Evolutionary conservation across 1,284 basidiomycete genomes (phyloP), one percentile per base, ranked within the genome.

Genomic region (Rhodotorula sp.): DNA sequence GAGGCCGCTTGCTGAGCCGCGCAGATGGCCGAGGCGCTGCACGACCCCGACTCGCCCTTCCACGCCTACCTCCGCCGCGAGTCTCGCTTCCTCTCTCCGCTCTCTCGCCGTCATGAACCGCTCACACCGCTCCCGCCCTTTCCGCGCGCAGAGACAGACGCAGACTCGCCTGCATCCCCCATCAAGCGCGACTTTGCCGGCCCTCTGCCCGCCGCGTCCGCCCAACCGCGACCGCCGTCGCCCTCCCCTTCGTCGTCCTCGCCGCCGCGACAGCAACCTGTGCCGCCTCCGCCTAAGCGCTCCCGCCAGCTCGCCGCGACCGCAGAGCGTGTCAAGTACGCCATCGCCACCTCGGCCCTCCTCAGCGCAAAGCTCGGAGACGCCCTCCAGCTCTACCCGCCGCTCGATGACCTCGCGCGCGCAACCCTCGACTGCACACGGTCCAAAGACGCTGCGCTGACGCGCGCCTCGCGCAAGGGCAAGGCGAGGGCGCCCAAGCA

Each of bases 371-470:
- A 63, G 25, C n/a, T 74, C 23, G 34, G 34, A 16, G 72, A 74
- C 42, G 73, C 71, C 0, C 42, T 74, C 12, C 63, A 72, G 61
- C 66, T 74, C 25, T 74, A 70, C 58, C 67, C 70, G 23, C 57
- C 69, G 13, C 53, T 62, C 44, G 63, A 58, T 4, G 19, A 21
- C 7, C 34, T 56, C 27, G 19, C 21, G 23, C 48, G 48, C 3
- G 48, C 19, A 8, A 21, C 19, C 48, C 48, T 21, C 21, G 14
- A 4, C 0, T 5, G n/a, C 25, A 7, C 42, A 0, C 48, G 16
- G 4, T 0, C 34, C 48, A 21, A 17, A 9, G 16, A 27, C 16
- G 25, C 54, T 14, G 27, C 54, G 21, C 13, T 21, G 3, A n/a
- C 25, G 16, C 13, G 12, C 17, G 8, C 8, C 0, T 21, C 49